phyloP scores from a whole-genome alignment of 2,329 filamentous ascomycete species.

The Kalmusia sp. region DNA sequence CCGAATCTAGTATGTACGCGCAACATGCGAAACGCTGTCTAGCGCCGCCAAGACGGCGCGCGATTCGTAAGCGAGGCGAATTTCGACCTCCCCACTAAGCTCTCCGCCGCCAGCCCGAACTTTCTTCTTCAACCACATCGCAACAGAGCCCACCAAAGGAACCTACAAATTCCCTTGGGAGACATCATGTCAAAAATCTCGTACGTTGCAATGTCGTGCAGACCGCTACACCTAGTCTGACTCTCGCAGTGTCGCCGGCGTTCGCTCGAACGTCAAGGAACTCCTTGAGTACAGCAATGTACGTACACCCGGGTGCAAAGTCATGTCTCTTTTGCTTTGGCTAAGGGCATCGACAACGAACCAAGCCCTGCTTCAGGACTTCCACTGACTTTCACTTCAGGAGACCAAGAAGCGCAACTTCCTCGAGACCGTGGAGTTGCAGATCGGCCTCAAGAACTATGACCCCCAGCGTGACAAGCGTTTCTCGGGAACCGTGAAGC shows the following conservation, averaged over 20 bases:
- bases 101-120: conserved; percentile 13
- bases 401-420: conserved; percentile 98
- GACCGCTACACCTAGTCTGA: neutral
- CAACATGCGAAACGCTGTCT: no score
- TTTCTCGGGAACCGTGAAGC: conserved; percentile 99
- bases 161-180: conserved; percentile 53
- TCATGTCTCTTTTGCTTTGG: no score
- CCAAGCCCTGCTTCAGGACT: no score
- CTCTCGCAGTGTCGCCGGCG: conserved; percentile 69
- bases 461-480: conserved; percentile 99
- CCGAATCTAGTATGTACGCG: no score
- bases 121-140: conserved; percentile 37
- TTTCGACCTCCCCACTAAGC: conserved; percentile 20
- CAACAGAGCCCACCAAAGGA: conserved; percentile 49
- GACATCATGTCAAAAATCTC: conserved; percentile 83
- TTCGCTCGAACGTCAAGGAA: conserved; percentile 91
- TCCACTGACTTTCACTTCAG: neutral
- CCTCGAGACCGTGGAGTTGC: conserved; percentile 86
- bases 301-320: no score
- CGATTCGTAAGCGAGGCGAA: conserved; percentile 19
- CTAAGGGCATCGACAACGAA: no score
- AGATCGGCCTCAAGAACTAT: conserved; percentile 57
- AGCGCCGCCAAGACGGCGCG: conserved; percentile 3
- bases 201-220: conserved; percentile 1
- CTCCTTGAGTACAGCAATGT: conserved; percentile 91